Conservation (phyloP, 495 filamentous ascomycete genomes). For the Xylaria flabelliformis region DNA sequence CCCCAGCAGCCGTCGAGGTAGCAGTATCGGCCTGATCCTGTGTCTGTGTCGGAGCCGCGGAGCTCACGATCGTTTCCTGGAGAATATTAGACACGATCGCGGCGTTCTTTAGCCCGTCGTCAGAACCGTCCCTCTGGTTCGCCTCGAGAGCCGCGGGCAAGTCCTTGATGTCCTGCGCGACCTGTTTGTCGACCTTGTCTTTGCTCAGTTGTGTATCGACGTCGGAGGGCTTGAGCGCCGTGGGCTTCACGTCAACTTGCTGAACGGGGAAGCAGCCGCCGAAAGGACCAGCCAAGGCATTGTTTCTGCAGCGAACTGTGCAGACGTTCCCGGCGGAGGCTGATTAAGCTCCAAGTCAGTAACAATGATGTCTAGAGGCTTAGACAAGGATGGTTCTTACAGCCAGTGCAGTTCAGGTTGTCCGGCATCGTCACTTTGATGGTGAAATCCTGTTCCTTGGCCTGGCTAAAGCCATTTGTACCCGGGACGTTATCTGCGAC, state of each 20-base stretch:
- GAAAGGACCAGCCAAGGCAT: constrained; percentile 62
- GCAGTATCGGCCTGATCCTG: neutral
- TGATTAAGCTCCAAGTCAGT: constrained; percentile 23
- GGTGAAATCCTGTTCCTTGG: constrained; percentile 52
- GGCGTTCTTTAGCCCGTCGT: constrained; percentile 21
- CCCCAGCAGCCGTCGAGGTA: constrained; percentile 24
- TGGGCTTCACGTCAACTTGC: constrained; percentile 46
- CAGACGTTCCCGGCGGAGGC: constrained; percentile 59
- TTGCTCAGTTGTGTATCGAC: constrained; percentile 42
- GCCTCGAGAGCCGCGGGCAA: constrained; percentile 44
- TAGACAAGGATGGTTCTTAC: constrained; percentile 29
- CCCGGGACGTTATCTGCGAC: constrained; percentile 55
- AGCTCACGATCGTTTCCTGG: constrained; percentile 21
- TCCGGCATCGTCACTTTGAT: constrained; percentile 54
- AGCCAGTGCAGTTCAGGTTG: constrained; percentile 47
- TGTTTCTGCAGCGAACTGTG: constrained; percentile 62
- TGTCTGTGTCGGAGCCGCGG: constrained; percentile 3
- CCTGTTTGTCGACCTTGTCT: constrained; percentile 38
- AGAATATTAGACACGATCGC: constrained; percentile 22
- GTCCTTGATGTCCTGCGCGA: constrained; percentile 44
- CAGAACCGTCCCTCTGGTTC: constrained; percentile 25
- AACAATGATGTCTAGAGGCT: neutral
- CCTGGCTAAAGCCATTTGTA: constrained; percentile 54
- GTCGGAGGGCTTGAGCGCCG: constrained; percentile 43
- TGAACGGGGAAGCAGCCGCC: constrained; percentile 58